Conservation (phyloP, 2,329 filamentous ascomycete genomes). For the Fusarium brevicatenulatum region DNA sequence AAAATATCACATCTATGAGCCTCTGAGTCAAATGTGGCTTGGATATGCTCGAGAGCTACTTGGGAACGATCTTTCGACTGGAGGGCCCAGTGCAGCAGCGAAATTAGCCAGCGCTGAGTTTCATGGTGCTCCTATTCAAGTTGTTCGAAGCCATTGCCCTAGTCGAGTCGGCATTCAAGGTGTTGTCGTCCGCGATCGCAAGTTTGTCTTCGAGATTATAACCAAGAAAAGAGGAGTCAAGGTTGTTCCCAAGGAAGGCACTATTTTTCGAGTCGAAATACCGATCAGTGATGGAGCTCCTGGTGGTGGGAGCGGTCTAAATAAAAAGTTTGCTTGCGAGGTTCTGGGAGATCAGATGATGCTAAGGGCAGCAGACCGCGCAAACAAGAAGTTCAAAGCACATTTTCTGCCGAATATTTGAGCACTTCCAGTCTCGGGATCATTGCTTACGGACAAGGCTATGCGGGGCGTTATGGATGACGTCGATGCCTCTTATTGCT, state of each 20-base stretch:
- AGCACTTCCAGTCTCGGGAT: constrained; percentile 43
- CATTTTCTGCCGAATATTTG: constrained; percentile 81
- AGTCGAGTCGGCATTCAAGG: constrained; percentile 85
- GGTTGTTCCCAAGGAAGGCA: constrained; percentile 88
- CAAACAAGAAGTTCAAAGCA: constrained; percentile 90
- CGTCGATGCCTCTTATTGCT: background rate
- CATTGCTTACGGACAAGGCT: background rate
- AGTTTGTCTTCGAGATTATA: constrained; percentile 86
- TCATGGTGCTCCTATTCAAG: constrained; percentile 85
- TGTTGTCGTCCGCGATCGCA: constrained; percentile 89
- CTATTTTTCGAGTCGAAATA: constrained; percentile 82
- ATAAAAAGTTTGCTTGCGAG: constrained; percentile 74
- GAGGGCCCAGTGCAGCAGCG: constrained; percentile 70
- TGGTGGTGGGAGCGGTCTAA: constrained; percentile 30
- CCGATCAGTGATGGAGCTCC: constrained; percentile 50
- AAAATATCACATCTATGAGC: constrained; percentile 77
- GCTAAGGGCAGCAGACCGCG: constrained; percentile 82
- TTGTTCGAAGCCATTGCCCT: constrained; percentile 83
- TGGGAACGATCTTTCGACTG: constrained; percentile 66
- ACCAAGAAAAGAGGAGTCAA: constrained; percentile 77
- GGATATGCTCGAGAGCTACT: constrained; percentile 87
- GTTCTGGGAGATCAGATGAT: constrained; percentile 89
- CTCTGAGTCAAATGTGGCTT: constrained; percentile 82
- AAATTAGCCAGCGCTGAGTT: constrained; percentile 89
- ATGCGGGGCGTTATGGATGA: background rate